A percentile compares a stretch with the other conserved stretches of the same genome.
phyloP scores from a whole-genome alignment of 306 rosid species.

The Lathyrus oleraceus region DNA sequence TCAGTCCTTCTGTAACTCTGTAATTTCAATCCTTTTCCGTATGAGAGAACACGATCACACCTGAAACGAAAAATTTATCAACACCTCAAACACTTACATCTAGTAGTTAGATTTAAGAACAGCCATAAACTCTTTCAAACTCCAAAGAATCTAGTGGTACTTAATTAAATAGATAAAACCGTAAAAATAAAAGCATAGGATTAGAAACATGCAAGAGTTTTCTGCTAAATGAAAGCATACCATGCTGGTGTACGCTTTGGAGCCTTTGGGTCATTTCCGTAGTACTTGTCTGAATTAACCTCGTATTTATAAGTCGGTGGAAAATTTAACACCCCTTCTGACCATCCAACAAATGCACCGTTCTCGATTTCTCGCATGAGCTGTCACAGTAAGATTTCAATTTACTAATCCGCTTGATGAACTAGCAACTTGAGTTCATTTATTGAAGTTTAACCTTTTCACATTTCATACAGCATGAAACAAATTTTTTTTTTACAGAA shows the following conservation, averaged over 20 bases:
- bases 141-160: too few species aligned
- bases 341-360: constrained; percentile 87
- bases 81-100: neutral
- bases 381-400: constrained; percentile 56
- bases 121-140: too few species aligned
- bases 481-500: too few species aligned
- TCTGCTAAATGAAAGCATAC: constrained; percentile 51
- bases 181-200: too few species aligned
- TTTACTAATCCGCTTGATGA: constrained; percentile 25
- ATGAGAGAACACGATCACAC: constrained; percentile 94
- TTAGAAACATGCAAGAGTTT: constrained; percentile 22
- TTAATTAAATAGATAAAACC: too few species aligned
- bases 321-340: constrained; percentile 77
- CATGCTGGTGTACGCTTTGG: constrained; percentile 90
- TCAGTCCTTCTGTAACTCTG: constrained; percentile 67
- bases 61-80: constrained; percentile 49
- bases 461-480: too few species aligned
- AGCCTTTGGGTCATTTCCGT: constrained; percentile 73
- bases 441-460: too few species aligned
- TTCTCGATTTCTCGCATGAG: constrained; percentile 59
- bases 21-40: constrained; percentile 77
- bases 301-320: constrained; percentile 94
- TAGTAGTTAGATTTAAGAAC: constrained; percentile 5
- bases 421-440: neutral
- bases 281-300: constrained; percentile 72